A percentile compares a stretch with the other conserved stretches of the same genome.
phyloP scores from a whole-genome alignment of 306 rosid species.

The Dryas octopetala region DNA sequence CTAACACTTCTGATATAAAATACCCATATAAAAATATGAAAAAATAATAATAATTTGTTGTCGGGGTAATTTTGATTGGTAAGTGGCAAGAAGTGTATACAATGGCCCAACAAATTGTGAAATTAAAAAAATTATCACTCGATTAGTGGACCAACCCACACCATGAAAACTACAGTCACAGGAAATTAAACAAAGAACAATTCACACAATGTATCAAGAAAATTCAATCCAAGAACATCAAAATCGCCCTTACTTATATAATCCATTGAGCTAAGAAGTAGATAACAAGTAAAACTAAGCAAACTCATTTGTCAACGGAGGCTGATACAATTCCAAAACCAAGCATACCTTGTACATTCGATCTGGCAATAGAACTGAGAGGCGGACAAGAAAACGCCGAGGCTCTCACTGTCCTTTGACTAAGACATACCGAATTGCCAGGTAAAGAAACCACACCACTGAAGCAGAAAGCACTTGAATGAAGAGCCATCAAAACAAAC shows the following conservation, averaged over 20 bases:
- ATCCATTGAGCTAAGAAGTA: background rate
- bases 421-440: conserved; percentile 35
- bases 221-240: background rate
- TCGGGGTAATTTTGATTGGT: too few relatives aligned
- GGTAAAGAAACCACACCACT: conserved; percentile 31
- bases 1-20: background rate
- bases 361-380: conserved; percentile 33
- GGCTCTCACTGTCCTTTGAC: conserved; percentile 40
- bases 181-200: background rate
- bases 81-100: too few relatives aligned
- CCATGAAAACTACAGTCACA: background rate
- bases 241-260: background rate
- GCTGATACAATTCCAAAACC: background rate
- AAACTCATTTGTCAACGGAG: background rate
- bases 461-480: conserved; percentile 50
- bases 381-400: conserved; percentile 35
- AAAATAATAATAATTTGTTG: background rate
- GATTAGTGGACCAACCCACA: background rate
- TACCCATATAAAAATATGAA: background rate
- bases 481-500: conserved; percentile 64
- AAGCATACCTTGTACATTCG: conserved; percentile 28
- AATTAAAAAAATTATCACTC: background rate
- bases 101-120: background rate
- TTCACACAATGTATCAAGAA: background rate
- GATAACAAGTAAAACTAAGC: background rate